Base-by-base conservation (phyloP, 176 grass and related monocot genomes). In the Alloteropsis semialata region DNA sequence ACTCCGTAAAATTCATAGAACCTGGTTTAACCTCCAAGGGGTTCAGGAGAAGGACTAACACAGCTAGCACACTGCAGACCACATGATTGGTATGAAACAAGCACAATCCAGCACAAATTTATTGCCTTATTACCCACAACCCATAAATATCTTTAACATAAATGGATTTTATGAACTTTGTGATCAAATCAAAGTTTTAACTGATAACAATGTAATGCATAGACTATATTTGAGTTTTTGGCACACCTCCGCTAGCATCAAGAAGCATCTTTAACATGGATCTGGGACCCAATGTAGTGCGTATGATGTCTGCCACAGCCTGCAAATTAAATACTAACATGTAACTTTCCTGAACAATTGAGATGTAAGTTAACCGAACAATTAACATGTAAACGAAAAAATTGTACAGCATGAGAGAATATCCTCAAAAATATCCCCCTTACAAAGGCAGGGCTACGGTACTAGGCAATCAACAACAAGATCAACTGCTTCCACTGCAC, bases 191-290 rank as follows among this genome's bases (percentile, higher is more conserved):
- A 7, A 78, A 68, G 5, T 16, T 24, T 34, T 12, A 11, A 21
- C 22, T 3, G 1, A 38, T 16, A 86, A 34, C 15, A 54, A 24
- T 44, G 1, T 9, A 70, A 64, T 64, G 44, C 55, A 43, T 8
- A 74, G 10, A 63, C 29, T 45, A 77, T 2, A 37, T 65, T 51
- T 38, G 55, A 65, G 46, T 68, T 19, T n/a, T 43, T 18, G n/a
- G 45, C 46, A 43, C 46, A 99, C 93, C 96, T 90, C 96, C 96
- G 32, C 37, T 14, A 65, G 96, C 96, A 94, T 99, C 96, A 79
- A 99, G 91, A 65, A 99, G 82, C 96, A 99, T 99, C 85, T 99
- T 99, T 56, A 99, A 72, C 96, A 99, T 99, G 66, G 96, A 96
- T 83, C 96, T 88, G 38, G 96, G 96, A 73, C 96, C 96, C 67